Percentiles rank a stretch among this genome's conserved stretches.
phyloP scores from a whole-genome alignment of 2,329 filamentous ascomycete species.

The Alternaria alternata region DNA sequence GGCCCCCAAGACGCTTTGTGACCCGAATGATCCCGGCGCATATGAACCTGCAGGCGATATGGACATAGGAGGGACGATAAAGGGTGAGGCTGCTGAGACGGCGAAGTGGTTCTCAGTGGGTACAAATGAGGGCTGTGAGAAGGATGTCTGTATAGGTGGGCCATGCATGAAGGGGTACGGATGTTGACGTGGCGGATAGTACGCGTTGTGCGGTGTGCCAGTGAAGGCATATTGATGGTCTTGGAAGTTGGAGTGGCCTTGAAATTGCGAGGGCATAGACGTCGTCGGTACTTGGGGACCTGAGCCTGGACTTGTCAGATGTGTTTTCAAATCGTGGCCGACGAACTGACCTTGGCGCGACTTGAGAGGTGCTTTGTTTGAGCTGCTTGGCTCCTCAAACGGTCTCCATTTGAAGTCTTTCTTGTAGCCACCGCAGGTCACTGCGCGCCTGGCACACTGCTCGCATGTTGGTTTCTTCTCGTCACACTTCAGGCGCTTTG shows the following conservation, averaged over 20 bases:
- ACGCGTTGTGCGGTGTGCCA: conserved; percentile 15
- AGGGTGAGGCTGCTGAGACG: conserved; percentile 32
- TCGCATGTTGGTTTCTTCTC: conserved; percentile 74
- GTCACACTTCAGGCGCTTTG: conserved; percentile 76
- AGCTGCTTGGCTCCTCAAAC: conserved; percentile 70
- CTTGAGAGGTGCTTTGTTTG: conserved; percentile 54
- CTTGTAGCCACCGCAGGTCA: conserved; percentile 74
- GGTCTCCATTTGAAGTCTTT: conserved; percentile 80
- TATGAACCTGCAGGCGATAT: conserved; percentile 43
- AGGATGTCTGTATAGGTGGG: conserved; percentile 18
- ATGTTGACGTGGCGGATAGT: conserved; percentile 23
- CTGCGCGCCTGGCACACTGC: conserved; percentile 71
- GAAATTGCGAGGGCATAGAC: conserved; percentile 12
- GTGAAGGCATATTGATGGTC: conserved; percentile 18
- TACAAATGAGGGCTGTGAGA: conserved; percentile 21
- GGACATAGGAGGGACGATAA: conserved; percentile 32
- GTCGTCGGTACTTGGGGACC: conserved; percentile 10
- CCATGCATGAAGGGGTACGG: conserved; percentile 18
- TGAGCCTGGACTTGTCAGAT: conserved; percentile 26
- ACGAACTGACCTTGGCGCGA: conserved; percentile 56
- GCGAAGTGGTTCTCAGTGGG: conserved; percentile 16
- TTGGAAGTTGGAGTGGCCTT: background rate
- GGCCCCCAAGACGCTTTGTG: conserved; percentile 51
- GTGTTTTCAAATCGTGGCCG: background rate
- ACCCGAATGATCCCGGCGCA: conserved; percentile 46